Conservation (phyloP, 73 alveolate genomes). For the Paramecium caudatum region DNA sequence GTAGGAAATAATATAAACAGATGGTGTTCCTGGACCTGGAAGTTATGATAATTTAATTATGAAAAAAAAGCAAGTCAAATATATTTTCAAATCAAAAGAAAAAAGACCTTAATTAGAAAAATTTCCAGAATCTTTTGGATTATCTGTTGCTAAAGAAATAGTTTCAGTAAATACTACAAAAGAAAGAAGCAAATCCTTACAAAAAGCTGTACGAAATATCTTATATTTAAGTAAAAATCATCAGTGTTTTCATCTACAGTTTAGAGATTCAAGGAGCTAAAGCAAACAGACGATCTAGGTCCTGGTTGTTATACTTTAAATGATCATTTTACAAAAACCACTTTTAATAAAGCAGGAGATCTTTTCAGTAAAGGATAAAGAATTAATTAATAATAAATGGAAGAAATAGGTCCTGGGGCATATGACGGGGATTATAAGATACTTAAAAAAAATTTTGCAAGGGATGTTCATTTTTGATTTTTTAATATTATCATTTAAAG, state of each 20-base stretch:
- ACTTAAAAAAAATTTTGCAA: conserved; percentile 23
- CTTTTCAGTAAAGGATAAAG: conserved; percentile 4
- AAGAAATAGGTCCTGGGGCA: conserved; percentile 41
- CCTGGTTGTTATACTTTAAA: conserved; percentile 38
- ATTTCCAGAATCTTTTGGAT: conserved; percentile 22
- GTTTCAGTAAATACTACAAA: background rate
- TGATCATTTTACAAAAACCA: conserved; percentile 15
- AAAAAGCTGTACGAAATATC: background rate
- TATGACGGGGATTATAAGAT: conserved; percentile 36
- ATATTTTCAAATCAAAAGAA: conserved; percentile 22
- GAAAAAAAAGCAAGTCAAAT: conserved; percentile 26
- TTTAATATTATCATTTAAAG: conserved; percentile 33
- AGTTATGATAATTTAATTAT: background rate
- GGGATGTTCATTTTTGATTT: conserved; percentile 67
- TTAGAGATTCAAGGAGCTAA: conserved; percentile 37
- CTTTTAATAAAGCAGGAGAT: conserved; percentile 43
- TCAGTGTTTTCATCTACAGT: conserved; percentile 29
- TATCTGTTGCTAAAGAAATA: conserved; percentile 37
- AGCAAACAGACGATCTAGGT: conserved; percentile 30
- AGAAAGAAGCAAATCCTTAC: background rate
- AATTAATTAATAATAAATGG: background rate
- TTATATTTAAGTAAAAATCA: background rate
- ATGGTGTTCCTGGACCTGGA: conserved; percentile 62
- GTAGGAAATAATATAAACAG: background rate
- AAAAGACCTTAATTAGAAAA: background rate